These are phyloP conservation scores for Microbotryum intermedium DNA, from an alignment of 1,284 basidiomycete species.

Conservation along the genomic window DNA sequence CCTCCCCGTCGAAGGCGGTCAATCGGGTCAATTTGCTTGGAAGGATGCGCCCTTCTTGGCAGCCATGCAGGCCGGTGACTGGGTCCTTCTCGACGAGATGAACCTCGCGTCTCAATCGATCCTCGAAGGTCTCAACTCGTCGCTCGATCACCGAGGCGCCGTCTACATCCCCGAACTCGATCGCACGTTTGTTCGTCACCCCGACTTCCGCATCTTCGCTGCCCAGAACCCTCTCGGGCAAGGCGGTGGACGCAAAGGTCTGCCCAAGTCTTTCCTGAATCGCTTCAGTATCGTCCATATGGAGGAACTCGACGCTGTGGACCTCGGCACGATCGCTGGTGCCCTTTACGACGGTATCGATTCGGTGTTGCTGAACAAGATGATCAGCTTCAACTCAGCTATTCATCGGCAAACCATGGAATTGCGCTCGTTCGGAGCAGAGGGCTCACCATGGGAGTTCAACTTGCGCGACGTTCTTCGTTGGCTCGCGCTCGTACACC, in stretches of 20 bases:
- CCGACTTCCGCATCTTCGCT: constrained; percentile 90
- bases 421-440: constrained; percentile 62
- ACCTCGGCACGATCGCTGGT: constrained; percentile 71
- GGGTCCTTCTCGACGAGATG: constrained; percentile 89
- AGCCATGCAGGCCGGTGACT: constrained; percentile 85
- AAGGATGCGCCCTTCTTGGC: constrained; percentile 91
- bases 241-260: constrained; percentile 93
- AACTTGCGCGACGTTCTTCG: constrained; percentile 92
- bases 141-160: constrained; percentile 89
- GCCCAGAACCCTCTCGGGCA: constrained; percentile 96
- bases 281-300: constrained; percentile 96
- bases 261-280: constrained; percentile 95
- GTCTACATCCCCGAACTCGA: constrained; percentile 94
- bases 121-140: constrained; percentile 92
- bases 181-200: constrained; percentile 78
- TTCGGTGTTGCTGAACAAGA: constrained; percentile 51
- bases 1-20: constrained; percentile 84
- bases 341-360: constrained; percentile 62
- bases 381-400: constrained; percentile 75
- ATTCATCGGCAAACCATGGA: constrained; percentile 64
- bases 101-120: constrained; percentile 53
- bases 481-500: constrained; percentile 55
- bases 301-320: constrained; percentile 70
- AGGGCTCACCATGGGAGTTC: constrained; percentile 96
- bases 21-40: constrained; percentile 91